A percentile compares a stretch with the other conserved stretches of the same genome.
phyloP scores from a whole-genome alignment of 73 alveolate species.

The Halteria grandinella region DNA sequence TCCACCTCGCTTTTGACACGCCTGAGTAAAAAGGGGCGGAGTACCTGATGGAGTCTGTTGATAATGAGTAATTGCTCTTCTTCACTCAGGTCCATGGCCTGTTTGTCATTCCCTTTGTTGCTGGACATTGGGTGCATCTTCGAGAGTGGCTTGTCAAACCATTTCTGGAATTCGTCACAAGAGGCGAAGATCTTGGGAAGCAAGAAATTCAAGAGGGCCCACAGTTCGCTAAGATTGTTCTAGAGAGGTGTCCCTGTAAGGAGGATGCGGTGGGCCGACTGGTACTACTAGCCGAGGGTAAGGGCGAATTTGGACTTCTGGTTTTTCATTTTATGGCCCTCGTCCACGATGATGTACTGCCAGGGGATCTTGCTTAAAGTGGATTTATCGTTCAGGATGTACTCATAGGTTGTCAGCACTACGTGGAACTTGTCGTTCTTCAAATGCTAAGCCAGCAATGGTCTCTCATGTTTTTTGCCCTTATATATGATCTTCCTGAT shows the following conservation, averaged over 20 bases:
- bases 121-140: constrained; percentile 72
- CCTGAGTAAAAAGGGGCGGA: constrained; percentile 97
- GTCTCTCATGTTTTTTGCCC: constrained; percentile 92
- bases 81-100: constrained; percentile 92
- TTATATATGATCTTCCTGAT: constrained; percentile 91
- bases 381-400: constrained; percentile 92
- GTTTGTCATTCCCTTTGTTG: constrained; percentile 57
- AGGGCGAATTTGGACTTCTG: constrained; percentile 94
- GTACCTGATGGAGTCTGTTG: constrained; percentile 97
- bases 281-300: constrained; percentile 92
- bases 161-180: constrained; percentile 98
- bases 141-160: constrained; percentile 97
- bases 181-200: constrained; percentile 96
- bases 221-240: constrained; percentile 96
- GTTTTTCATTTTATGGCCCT: constrained; percentile 99
- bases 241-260: constrained; percentile 99
- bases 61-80: constrained; percentile 96
- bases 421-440: constrained; percentile 91
- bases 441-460: constrained; percentile 66
- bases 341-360: constrained; percentile 98
- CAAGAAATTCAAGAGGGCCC: constrained; percentile 97
- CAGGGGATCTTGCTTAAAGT: constrained; percentile 86
- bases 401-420: constrained; percentile 96
- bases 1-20: constrained; percentile 99
- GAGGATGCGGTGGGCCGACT: constrained; percentile 92